Conservation (phyloP, 2,329 filamentous ascomycete species). For the Septoria linicola region DNA sequence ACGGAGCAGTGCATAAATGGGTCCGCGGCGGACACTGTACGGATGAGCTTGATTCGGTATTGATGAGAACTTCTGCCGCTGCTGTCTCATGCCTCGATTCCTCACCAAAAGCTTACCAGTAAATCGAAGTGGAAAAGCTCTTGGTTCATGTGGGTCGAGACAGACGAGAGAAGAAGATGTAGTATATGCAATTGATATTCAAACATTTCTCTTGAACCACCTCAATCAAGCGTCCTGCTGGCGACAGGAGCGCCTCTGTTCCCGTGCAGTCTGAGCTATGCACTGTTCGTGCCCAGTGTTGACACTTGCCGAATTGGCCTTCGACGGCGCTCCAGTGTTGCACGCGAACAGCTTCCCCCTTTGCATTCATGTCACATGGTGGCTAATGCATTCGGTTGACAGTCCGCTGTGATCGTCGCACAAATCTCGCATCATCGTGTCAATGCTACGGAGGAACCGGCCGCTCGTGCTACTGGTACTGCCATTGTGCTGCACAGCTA, state of each 20-base stretch:
- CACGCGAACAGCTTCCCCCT: too few species aligned
- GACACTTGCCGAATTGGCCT: too few species aligned
- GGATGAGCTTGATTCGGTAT: slow-evolving; percentile 9
- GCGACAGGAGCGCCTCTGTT: too few species aligned
- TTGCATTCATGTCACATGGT: background rate
- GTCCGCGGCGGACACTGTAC: slow-evolving; percentile 1
- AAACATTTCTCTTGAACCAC: too few species aligned
- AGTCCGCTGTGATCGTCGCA: background rate
- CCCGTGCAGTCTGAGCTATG: too few species aligned
- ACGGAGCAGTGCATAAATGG: slow-evolving; percentile 1
- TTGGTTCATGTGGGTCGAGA: background rate
- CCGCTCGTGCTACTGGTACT: too few species aligned
- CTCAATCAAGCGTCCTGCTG: too few species aligned
- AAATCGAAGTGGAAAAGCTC: background rate
- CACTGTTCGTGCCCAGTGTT: too few species aligned
- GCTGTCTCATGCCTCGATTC: background rate
- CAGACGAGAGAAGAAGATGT: background rate
- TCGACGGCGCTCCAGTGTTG: too few species aligned
- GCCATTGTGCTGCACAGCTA: too few species aligned
- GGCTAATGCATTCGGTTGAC: background rate
- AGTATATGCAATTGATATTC: slow-evolving; percentile 1
- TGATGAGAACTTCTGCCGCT: slow-evolving; percentile 2
- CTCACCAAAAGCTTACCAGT: background rate
- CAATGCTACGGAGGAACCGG: too few species aligned
- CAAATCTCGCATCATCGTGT: background rate